Percentiles rank a stretch among this genome's conserved stretches.
Evolutionary conservation across 2,329 filamentous ascomycete genomes (phyloP).

Genomic region (Westerdykella ornata): DNA sequence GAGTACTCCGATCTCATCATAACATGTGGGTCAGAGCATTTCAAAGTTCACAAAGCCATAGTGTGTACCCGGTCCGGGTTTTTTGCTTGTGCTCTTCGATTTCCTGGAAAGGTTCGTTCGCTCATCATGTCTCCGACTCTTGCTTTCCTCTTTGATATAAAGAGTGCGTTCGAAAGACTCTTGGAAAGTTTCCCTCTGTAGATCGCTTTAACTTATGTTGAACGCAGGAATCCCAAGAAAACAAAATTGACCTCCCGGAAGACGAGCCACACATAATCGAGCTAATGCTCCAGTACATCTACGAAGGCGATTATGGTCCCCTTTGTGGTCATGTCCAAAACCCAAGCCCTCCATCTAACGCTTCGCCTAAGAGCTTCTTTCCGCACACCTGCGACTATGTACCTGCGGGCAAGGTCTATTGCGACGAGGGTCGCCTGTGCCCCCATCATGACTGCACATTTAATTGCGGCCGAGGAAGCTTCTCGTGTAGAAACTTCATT

Average conservation of each 20-base stretch:
- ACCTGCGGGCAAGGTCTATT: too few species aligned
- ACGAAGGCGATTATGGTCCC: conserved; percentile 14
- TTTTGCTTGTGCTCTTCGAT: conserved; percentile 9
- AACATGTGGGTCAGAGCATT: conserved; percentile 10
- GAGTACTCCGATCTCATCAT: conserved; percentile 15
- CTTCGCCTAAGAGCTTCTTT: not conserved
- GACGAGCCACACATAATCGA: conserved; percentile 17
- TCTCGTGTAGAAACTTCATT: not conserved
- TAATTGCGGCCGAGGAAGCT: not conserved
- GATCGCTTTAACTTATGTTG: not conserved
- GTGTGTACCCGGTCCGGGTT: conserved; percentile 9
- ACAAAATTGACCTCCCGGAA: conserved; percentile 10
- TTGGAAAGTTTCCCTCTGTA: too few species aligned
- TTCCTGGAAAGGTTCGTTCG: conserved; percentile 2
- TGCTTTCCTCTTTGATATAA: not conserved
- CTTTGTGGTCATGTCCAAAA: not conserved
- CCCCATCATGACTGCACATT: conserved; percentile 1
- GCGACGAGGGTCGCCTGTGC: not conserved
- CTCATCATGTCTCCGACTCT: not conserved
- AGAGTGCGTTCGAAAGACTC: not conserved
- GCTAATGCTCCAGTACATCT: conserved; percentile 15
- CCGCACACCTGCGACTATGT: not conserved
- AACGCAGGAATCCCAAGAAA: conserved; percentile 11
- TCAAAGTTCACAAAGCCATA: conserved; percentile 14
- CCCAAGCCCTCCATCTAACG: not conserved